Percentiles rank a stretch among this genome's conserved stretches.
Conservation (phyloP, 2,329 filamentous ascomycete genomes). For the Apiospora phragmitis region DNA sequence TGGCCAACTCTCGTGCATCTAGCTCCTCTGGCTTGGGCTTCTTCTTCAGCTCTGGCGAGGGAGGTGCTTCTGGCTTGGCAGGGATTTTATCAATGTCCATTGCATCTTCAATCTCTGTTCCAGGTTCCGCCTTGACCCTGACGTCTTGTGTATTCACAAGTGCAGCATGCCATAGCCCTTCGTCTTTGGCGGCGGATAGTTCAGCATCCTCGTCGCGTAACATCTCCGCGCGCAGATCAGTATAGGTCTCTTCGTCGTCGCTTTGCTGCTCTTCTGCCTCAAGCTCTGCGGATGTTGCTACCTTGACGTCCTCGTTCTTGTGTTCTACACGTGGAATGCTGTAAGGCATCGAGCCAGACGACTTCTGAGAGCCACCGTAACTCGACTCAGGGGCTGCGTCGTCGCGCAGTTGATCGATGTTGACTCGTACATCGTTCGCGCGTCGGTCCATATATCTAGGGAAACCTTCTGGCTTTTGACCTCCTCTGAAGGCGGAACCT, state of each 20-base stretch:
- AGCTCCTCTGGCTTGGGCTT: conserved; percentile 23
- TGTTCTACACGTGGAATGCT: conserved; percentile 57
- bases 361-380: conserved; percentile 26
- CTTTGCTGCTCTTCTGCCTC: conserved; percentile 51
- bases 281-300: conserved; percentile 58
- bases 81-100: conserved; percentile 44
- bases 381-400: conserved; percentile 39
- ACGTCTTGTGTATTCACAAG: conserved; percentile 20
- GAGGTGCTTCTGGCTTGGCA: conserved; percentile 27
- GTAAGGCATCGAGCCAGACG: conserved; percentile 47
- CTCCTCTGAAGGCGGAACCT: conserved; percentile 18
- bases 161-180: conserved; percentile 45
- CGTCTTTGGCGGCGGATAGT: conserved; percentile 30
- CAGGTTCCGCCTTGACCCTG: conserved; percentile 47
- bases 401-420: conserved; percentile 56
- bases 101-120: conserved; percentile 35
- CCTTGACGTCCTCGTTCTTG: conserved; percentile 53
- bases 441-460: conserved; percentile 43
- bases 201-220: conserved; percentile 26
- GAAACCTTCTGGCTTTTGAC: conserved; percentile 35
- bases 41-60: conserved; percentile 35
- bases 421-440: conserved; percentile 51
- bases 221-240: conserved; percentile 37
- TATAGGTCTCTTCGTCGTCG: conserved; percentile 44
- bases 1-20: conserved; percentile 24